phyloP scores from a whole-genome alignment of 1,284 basidiomycete species.

The Cronartium quercuum region DNA sequence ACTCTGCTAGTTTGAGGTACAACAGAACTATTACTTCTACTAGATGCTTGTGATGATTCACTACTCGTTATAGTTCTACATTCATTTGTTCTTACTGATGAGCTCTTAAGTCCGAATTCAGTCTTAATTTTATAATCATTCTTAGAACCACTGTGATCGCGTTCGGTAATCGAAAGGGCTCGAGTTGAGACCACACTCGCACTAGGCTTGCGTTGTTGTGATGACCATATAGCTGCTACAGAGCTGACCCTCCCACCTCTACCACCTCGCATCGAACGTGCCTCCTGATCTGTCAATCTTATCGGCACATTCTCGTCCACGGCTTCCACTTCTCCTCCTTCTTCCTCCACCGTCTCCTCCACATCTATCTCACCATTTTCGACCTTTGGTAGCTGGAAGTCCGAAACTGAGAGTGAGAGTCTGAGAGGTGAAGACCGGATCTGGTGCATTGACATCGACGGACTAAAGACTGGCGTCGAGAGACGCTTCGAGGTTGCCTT shows the following conservation, averaged over 20 bases:
- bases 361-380: background rate
- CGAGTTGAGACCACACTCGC: background rate
- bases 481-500: slow-evolving; percentile 30
- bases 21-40: background rate
- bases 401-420: background rate
- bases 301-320: slow-evolving; percentile 28
- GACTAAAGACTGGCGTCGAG: slow-evolving; percentile 17
- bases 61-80: background rate
- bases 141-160: background rate
- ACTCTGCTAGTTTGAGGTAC: background rate
- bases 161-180: background rate
- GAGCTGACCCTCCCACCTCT: slow-evolving; percentile 25
- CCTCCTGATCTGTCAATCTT: slow-evolving; percentile 15
- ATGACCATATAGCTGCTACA: slow-evolving; percentile 16
- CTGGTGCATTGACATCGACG: slow-evolving; percentile 6
- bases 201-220: too few relatives aligned
- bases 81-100: background rate
- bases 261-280: slow-evolving; percentile 27
- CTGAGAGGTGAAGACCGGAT: slow-evolving; percentile 3
- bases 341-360: background rate
- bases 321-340: background rate
- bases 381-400: background rate
- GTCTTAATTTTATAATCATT: background rate
- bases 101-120: background rate
- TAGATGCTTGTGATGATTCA: background rate